Base-by-base conservation (phyloP, 2,329 filamentous ascomycete species). In the Macroventuria anomochaeta region DNA sequence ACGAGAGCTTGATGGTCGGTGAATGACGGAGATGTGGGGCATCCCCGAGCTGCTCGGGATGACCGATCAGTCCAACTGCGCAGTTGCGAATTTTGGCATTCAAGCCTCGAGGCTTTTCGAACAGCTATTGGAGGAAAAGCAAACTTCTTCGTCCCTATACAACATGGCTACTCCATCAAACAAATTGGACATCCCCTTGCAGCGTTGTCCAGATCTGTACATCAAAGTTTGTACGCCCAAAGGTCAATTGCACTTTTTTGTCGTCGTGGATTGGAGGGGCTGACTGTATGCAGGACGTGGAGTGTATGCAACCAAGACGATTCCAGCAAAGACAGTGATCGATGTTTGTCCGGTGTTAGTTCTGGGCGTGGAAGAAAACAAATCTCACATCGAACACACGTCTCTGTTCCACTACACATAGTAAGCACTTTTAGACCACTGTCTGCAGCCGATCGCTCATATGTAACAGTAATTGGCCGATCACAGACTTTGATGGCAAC, bases 381-480 rank as follows among this genome's bases (percentile, higher is more conserved):
- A 75, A 48, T 59, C 75, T 11, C 75, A 84, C 61, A 76, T 84
- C 50, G 73, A 75, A 46, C 76, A 82, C 25, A 84, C 82, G 0
- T 72, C 74, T 2, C 66, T 85, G 3, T 80, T 79, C 63, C 79
- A 85, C 63, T 85, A 85, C 60, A 84, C 81, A 25, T 85, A 85
- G 80, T 82, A 73, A 54, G 75, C 53, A 13, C 1, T 15, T 7
- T 7, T 2, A 2, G 3, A 12, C 11, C 15, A 10, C 7, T 12
- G 28, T 4, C 6, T 20, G 37, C 20, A 23, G 3, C 2, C 12
- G 11, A 7, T 34, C 17, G 11, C 34, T 50, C 15, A 50, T n/a
- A 5, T 37, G 12, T 2, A 37, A 3, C 28, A 77, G 75, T 58
- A 81, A 81, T 59, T 81, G 79, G 79, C 77, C 76, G 11, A 53